These are phyloP conservation scores for Ananas comosus DNA, from an alignment of 176 grass and related monocot genomes.

Conservation along the genomic window DNA sequence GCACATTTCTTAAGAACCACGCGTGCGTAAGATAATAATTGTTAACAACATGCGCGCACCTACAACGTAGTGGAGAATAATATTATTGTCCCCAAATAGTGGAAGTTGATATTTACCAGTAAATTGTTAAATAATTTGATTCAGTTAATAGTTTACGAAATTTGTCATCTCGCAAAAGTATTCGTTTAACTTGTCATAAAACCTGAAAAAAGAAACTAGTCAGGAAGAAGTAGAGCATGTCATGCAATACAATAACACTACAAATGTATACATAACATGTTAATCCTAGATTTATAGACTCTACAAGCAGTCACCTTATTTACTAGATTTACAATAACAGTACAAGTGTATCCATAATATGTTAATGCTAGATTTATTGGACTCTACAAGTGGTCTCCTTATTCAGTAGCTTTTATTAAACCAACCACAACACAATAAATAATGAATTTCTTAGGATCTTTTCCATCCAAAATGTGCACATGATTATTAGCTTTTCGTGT, in stretches of 20 bases:
- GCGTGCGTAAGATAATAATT: conserved; percentile 6
- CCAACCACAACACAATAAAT: too few relatives aligned
- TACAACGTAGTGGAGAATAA: not conserved
- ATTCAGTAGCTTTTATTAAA: too few relatives aligned
- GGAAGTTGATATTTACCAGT: not conserved
- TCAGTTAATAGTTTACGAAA: not conserved
- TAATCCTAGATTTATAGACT: not conserved
- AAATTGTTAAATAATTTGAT: not conserved
- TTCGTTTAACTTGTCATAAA: not conserved
- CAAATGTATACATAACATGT: not conserved
- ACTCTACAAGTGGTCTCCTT: too few relatives aligned
- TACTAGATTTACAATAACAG: not conserved
- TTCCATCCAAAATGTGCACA: too few relatives aligned
- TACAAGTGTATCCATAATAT: too few relatives aligned
- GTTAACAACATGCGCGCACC: not conserved
- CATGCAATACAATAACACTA: not conserved
- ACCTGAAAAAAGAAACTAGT: not conserved
- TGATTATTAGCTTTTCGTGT: too few relatives aligned
- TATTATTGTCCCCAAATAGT: not conserved
- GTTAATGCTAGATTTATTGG: not conserved
- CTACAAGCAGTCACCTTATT: not conserved
- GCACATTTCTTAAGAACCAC: not conserved
- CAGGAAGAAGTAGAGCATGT: too few relatives aligned
- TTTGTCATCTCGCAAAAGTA: not conserved
- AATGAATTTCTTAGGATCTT: too few relatives aligned